Conservation (phyloP, 2,329 filamentous ascomycete genomes). For the Pestalotiopsis fici region DNA sequence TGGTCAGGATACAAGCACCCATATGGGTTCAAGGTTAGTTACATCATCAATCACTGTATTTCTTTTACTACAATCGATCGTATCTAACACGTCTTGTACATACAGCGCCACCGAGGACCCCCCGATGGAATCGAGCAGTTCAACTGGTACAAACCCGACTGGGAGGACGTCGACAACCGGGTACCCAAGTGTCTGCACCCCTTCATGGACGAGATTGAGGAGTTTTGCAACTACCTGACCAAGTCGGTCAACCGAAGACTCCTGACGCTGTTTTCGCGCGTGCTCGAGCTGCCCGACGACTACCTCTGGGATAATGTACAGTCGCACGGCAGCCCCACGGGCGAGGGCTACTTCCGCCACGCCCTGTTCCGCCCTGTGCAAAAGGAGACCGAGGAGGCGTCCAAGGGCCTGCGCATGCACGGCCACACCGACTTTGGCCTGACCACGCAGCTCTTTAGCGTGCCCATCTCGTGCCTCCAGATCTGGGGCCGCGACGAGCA, state of each 20-base stretch:
- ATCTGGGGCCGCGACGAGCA: constrained; percentile 7
- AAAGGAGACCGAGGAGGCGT: not conserved
- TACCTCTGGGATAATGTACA: constrained; percentile 2
- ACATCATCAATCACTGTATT: not conserved
- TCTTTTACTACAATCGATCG: not conserved
- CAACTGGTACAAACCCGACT: constrained; percentile 5
- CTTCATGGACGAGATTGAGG: constrained; percentile 2
- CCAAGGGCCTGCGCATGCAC: constrained; percentile 3
- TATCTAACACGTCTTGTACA: not conserved
- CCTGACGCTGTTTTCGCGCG: constrained; percentile 1
- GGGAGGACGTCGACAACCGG: not conserved
- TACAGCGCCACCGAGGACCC: not conserved
- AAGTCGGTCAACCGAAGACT: constrained; percentile 1
- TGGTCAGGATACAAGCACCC: constrained; percentile 4
- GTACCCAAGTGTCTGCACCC: not conserved
- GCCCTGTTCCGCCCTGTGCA: constrained; percentile 1
- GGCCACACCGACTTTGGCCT: constrained; percentile 3
- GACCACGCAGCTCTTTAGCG: not conserved
- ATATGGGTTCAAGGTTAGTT: constrained; percentile 3
- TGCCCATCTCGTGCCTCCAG: constrained; percentile 4
- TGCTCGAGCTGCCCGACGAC: constrained; percentile 2
- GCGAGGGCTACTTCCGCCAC: constrained; percentile 7
- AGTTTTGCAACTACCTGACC: constrained; percentile 5
- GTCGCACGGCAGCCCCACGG: constrained; percentile 3
- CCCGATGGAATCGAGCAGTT: constrained; percentile 5